These are phyloP conservation scores for Exophiala sp. DNA, from an alignment of 2,329 filamentous ascomycete species.

Conservation along the genomic window DNA sequence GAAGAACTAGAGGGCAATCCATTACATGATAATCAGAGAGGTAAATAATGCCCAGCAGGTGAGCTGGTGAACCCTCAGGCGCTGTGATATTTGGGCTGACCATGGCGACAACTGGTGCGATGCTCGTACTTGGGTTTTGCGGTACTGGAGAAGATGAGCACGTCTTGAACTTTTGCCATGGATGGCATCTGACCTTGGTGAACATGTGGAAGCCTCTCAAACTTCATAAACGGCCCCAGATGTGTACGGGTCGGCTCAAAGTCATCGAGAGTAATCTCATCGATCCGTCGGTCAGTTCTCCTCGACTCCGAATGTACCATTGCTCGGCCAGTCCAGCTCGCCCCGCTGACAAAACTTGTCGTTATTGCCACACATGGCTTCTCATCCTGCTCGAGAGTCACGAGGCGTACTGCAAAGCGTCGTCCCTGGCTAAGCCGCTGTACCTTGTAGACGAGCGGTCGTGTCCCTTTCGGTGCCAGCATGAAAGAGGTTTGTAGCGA, in stretches of 20 bases:
- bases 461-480: slow-evolving; percentile 14
- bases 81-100: slow-evolving; percentile 22
- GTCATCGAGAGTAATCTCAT: slow-evolving; percentile 26
- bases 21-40: slow-evolving; percentile 27
- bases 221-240: slow-evolving; percentile 26
- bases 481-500: slow-evolving; percentile 27
- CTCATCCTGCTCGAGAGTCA: slow-evolving; percentile 20
- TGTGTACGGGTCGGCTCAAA: slow-evolving; percentile 14
- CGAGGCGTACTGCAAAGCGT: slow-evolving; percentile 21
- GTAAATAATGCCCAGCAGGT: slow-evolving; percentile 25
- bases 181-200: slow-evolving; percentile 10
- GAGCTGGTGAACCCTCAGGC: slow-evolving; percentile 11
- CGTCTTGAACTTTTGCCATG: not conserved
- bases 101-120: slow-evolving; percentile 21
- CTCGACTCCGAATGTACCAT: slow-evolving; percentile 21
- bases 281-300: slow-evolving; percentile 5
- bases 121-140: slow-evolving; percentile 13
- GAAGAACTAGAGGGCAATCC: slow-evolving; percentile 22
- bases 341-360: slow-evolving; percentile 19
- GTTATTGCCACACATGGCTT: slow-evolving; percentile 18
- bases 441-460: slow-evolving; percentile 21
- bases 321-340: slow-evolving; percentile 20
- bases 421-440: slow-evolving; percentile 23
- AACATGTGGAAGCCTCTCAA: slow-evolving; percentile 24
- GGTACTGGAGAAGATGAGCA: slow-evolving; percentile 1